These are phyloP conservation scores for Tolypocladium tropicale DNA, from an alignment of 2,329 filamentous ascomycete genomes.

Conservation along the genomic window DNA sequence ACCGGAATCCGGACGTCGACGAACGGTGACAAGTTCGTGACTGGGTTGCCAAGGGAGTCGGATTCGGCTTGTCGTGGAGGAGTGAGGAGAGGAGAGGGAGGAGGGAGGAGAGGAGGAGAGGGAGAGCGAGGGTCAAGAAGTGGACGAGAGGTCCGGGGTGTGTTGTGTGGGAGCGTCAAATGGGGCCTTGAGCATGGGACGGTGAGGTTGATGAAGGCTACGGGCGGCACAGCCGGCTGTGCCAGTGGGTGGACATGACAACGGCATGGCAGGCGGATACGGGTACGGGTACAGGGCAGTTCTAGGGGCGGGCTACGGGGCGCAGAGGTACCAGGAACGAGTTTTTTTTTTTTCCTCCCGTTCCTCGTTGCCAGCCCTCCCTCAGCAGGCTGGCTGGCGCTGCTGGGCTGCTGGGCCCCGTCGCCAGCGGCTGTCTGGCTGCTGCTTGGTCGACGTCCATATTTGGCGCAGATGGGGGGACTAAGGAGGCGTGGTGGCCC, in stretches of 20 bases:
- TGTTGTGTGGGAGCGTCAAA: conserved; percentile 2
- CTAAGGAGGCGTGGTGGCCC: conserved; percentile 1
- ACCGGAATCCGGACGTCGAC: conserved; percentile 14
- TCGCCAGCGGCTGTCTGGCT: neutral
- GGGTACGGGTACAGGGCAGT: neutral
- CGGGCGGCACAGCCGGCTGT: conserved; percentile 12
- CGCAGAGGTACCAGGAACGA: neutral
- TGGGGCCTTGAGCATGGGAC: conserved; percentile 7
- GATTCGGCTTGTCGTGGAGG: conserved; percentile 25
- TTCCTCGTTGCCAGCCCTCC: neutral
- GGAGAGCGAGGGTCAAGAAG: conserved; percentile 2
- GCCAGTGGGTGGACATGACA: neutral
- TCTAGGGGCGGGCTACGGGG: neutral
- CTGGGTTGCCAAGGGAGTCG: conserved; percentile 21
- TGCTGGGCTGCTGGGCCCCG: conserved; percentile 2
- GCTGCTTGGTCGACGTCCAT: neutral
- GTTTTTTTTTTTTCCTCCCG: neutral
- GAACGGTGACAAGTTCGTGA: conserved; percentile 18
- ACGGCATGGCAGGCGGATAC: neutral
- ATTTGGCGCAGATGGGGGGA: conserved; percentile 5
- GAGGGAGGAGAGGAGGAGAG: conserved; percentile 8
- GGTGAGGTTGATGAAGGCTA: conserved; percentile 16
- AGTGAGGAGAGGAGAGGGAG: conserved; percentile 10
- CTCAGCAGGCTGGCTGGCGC: conserved; percentile 1
- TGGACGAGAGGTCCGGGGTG: conserved; percentile 4